phyloP scores from a whole-genome alignment of 305 asterid species.

The Withania somnifera region DNA sequence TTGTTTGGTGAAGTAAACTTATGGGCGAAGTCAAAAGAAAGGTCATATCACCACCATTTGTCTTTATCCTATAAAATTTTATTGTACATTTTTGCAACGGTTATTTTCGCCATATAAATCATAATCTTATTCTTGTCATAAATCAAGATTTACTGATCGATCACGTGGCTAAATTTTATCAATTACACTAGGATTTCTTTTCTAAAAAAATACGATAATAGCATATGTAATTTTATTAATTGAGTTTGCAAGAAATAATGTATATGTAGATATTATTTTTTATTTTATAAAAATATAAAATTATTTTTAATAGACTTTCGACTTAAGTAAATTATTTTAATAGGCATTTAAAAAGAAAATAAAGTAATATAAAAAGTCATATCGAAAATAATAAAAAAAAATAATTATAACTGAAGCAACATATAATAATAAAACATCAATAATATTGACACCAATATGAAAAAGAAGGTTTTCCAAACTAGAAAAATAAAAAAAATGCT shows the following conservation, averaged over 20 bases:
- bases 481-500: neutral
- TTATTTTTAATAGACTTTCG: rapidly evolving
- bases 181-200: too few relatives aligned
- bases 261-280: rapidly evolving
- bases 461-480: neutral
- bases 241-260: too few relatives aligned
- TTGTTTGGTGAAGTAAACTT: too few relatives aligned
- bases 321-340: neutral
- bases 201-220: neutral
- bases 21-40: too few relatives aligned
- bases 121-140: too few relatives aligned
- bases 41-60: too few relatives aligned
- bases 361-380: rapidly evolving
- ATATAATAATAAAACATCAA: neutral
- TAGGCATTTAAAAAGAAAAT: neutral
- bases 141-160: too few relatives aligned
- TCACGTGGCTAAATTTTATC: too few relatives aligned
- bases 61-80: too few relatives aligned
- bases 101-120: too few relatives aligned
- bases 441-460: neutral
- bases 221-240: neutral
- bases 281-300: rapidly evolving
- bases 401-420: rapidly evolving
- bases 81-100: too few relatives aligned
- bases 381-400: neutral